Conservation (phyloP, 106 monocot genomes). For the Amphibolis antarctica region DNA sequence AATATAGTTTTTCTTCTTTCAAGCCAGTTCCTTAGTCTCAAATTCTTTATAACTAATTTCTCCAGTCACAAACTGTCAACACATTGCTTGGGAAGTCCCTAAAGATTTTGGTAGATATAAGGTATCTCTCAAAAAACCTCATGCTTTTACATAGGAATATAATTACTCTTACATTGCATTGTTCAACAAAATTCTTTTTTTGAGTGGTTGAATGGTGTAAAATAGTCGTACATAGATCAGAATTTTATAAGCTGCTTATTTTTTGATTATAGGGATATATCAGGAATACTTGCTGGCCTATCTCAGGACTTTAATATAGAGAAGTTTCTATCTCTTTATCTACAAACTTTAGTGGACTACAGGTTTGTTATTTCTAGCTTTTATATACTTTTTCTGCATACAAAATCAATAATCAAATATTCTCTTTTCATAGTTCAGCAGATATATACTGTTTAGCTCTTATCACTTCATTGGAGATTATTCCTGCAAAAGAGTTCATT, state of each 20-base stretch:
- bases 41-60: not conserved
- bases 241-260: too few relatives aligned
- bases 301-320: slow-evolving; percentile 61
- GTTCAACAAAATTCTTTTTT: too few relatives aligned
- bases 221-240: too few relatives aligned
- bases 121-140: slow-evolving; percentile 21
- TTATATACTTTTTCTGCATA: not conserved
- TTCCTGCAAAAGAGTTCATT: slow-evolving; percentile 35
- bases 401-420: slow-evolving; percentile 5
- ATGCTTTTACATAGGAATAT: not conserved
- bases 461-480: slow-evolving; percentile 30
- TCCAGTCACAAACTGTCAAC: slow-evolving; percentile 53
- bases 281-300: slow-evolving; percentile 54
- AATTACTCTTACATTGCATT: too few relatives aligned
- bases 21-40: too few relatives aligned
- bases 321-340: slow-evolving; percentile 46
- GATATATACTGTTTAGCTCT: slow-evolving; percentile 37
- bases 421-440: slow-evolving; percentile 30
- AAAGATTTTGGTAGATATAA: slow-evolving; percentile 41
- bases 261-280: slow-evolving; percentile 49
- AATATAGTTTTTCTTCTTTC: too few relatives aligned
- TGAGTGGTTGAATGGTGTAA: too few relatives aligned
- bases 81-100: slow-evolving; percentile 47
- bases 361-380: slow-evolving; percentile 27
- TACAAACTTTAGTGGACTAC: slow-evolving; percentile 48